Base-by-base conservation (phyloP, 129 eudicot genomes). In the Chrysanthemum lavandulifolium region DNA sequence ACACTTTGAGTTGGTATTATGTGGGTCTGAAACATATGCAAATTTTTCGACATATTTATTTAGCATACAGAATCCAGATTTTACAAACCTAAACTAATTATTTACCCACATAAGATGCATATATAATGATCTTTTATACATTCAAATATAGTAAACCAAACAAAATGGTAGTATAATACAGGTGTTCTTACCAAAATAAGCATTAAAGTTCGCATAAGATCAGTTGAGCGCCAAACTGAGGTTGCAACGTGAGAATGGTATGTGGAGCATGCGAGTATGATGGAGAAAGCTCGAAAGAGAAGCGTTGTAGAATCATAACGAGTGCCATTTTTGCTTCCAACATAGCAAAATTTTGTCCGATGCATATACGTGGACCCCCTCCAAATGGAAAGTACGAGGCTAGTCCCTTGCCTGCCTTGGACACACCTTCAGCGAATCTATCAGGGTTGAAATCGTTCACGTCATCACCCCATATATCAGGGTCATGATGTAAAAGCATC, bases 241-340 rank as follows among this genome's bases (percentile, higher is more conserved):
- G 84, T 56, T 80, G 76, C 65, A 80, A 48, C 11, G 80, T 68
- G 65, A 80, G 15, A 27, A 80, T 51, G 36, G 31, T 80, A 65
- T 68, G 75, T 60, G 84, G 84, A 25, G 84, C 80, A 69, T 80
- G 84, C 1, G 70, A 54, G 59, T 80, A 80, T 3, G 84, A 74
- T 0, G 76, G 80, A 13, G 76, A 80, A 69, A 74, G 55, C 68
- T 74, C 62, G 7, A 74, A 80, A 27, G 82, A 73, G 76, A 82
- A 77, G 43, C 82, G 63, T 25, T 51, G 73, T 54, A 82, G 71
- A 60, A 82, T 77, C 81, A 82, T 61, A 23, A 72, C 67, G 15
- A 82, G 75, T 9, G 82, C 79, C 69, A 82, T 10, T 52, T 73
- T 82, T 40, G 85, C 85, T 76, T 82, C 85, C 45, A 77, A 51